Evolutionary conservation across 108 stramenopile species (phyloP).

Genomic region (Pseudonitzschia multiseries): DNA sequence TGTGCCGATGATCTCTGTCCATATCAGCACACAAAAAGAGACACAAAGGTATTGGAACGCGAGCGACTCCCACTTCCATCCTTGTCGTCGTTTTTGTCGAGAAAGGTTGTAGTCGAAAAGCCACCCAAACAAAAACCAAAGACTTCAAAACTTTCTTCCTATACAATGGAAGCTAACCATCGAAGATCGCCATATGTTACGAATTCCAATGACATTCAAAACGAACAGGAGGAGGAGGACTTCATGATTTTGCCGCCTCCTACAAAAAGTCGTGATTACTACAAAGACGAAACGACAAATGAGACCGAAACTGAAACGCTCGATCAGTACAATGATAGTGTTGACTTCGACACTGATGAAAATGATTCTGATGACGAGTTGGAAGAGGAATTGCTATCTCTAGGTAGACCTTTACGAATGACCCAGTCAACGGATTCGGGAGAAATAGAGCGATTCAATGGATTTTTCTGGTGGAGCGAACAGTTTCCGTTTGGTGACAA

Average conservation of each 20-base stretch:
- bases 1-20: conserved; percentile 68
- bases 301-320: not conserved
- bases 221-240: not conserved
- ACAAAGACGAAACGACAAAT: conserved; percentile 7
- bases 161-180: not conserved
- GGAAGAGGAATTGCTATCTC: not conserved
- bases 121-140: not conserved
- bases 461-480: conserved; percentile 17
- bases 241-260: conserved; percentile 15
- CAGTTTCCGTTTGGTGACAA: not conserved
- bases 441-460: not conserved
- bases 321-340: not conserved
- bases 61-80: conserved; percentile 32
- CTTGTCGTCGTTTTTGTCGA: conserved; percentile 2
- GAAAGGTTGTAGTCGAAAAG: not conserved
- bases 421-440: not conserved
- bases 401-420: not conserved
- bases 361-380: not conserved
- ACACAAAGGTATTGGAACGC: conserved; percentile 7
- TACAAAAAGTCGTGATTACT: not conserved
- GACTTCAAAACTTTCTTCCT: not conserved
- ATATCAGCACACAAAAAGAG: conserved; percentile 55
- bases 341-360: not conserved
- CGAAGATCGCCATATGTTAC: not conserved
- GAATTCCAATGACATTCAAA: not conserved